Evolutionary conservation across 306 rosid species (phyloP).

Genomic region (Parietaria judaica): DNA sequence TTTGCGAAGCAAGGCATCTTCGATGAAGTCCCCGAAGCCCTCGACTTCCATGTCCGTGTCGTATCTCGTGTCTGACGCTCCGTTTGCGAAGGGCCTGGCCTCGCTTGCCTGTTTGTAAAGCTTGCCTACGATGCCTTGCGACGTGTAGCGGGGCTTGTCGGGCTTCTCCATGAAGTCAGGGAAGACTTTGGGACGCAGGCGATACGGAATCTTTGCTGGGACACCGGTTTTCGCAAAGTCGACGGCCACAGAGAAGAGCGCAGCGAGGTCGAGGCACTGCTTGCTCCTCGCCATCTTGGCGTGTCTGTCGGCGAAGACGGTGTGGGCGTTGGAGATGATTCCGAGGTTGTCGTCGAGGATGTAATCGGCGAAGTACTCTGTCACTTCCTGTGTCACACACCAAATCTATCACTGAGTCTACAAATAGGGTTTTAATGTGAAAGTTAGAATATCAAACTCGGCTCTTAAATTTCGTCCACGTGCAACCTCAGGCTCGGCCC

Average conservation of each 20-base stretch:
- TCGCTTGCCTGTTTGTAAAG: too few relatives aligned
- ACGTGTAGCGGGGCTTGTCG: conserved; percentile 16
- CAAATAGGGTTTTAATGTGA: too few relatives aligned
- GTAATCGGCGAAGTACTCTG: conserved; percentile 26
- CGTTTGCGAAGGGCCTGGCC: too few relatives aligned
- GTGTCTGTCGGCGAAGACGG: conserved; percentile 26
- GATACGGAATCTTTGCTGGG: conserved; percentile 19
- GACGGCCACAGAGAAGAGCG: conserved; percentile 29
- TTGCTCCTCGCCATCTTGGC: conserved; percentile 20
- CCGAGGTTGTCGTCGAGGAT: too few relatives aligned
- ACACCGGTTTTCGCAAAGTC: conserved; percentile 37
- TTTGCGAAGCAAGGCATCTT: too few relatives aligned
- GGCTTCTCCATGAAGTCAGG: conserved; percentile 47
- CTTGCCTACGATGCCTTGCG: conserved; percentile 28
- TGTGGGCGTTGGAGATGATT: conserved; percentile 32
- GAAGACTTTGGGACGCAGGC: conserved; percentile 2
- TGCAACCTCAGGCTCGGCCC: too few relatives aligned
- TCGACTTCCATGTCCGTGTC: too few relatives aligned
- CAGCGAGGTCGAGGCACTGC: conserved; percentile 23
- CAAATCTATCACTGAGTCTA: too few relatives aligned
- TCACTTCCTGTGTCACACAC: conserved; percentile 24
- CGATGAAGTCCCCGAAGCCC: too few relatives aligned
- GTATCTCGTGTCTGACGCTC: too few relatives aligned
- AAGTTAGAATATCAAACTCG: too few relatives aligned
- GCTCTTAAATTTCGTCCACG: too few relatives aligned